Percentiles rank a stretch among this genome's conserved stretches.
These are phyloP conservation scores for Tothia fuscella DNA, from an alignment of 2,329 filamentous ascomycete species.

Conservation along the genomic window DNA sequence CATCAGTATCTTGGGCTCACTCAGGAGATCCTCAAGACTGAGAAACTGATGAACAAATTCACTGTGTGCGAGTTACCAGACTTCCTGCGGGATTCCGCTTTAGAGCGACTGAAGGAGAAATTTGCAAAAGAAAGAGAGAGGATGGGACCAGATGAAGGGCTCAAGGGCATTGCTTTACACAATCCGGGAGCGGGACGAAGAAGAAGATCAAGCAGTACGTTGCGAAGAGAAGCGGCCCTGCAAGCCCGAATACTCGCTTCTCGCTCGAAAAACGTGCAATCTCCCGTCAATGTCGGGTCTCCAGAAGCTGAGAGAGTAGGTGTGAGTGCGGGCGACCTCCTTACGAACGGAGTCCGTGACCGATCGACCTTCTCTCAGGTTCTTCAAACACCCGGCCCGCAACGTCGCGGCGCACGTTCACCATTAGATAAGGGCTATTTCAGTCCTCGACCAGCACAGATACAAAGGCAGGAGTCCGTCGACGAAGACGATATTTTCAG, in stretches of 20 bases:
- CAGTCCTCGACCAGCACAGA: constrained; percentile 21
- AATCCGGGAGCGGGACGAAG: constrained; percentile 58
- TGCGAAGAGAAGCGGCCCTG: constrained; percentile 69
- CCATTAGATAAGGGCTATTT: constrained; percentile 11
- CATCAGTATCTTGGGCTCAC: constrained; percentile 90
- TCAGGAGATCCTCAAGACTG: constrained; percentile 81
- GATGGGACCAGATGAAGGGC: constrained; percentile 65
- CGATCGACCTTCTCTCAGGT: constrained; percentile 36
- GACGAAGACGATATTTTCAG: constrained; percentile 86
- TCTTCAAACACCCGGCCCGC: constrained; percentile 27
- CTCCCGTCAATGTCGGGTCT: constrained; percentile 1
- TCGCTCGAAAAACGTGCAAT: constrained; percentile 1
- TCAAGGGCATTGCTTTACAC: constrained; percentile 90
- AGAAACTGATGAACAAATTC: constrained; percentile 87
- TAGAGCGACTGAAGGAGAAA: constrained; percentile 83
- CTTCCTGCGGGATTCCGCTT: constrained; percentile 68
- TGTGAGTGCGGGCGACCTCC: constrained; percentile 51
- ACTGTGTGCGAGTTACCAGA: constrained; percentile 88
- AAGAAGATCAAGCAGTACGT: constrained; percentile 57
- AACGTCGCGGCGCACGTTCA: constrained; percentile 7
- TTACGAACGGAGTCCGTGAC: constrained; percentile 45
- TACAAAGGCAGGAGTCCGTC: constrained; percentile 65
- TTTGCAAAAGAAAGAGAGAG: constrained; percentile 77
- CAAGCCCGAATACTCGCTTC: constrained; percentile 49
- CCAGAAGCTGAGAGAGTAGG: constrained; percentile 25